phyloP scores from a whole-genome alignment of 441 rosid species.

The Macaranga tanarius region DNA sequence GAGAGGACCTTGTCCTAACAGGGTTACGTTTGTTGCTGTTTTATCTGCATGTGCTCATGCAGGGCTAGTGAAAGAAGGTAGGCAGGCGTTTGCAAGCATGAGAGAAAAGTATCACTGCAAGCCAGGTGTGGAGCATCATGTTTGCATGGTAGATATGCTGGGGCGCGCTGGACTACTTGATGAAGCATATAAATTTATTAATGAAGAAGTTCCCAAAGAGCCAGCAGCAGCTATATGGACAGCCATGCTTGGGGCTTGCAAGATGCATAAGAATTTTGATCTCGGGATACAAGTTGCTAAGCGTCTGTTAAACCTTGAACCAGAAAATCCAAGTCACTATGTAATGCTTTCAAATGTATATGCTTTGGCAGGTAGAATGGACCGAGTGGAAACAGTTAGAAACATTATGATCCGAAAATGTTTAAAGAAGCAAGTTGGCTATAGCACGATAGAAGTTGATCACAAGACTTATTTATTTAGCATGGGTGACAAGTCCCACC shows the following conservation, averaged over 20 bases:
- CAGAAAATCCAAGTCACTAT: conserved; percentile 81
- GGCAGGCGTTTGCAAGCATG: conserved; percentile 53
- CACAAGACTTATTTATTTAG: conserved; percentile 64
- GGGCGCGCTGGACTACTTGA: conserved; percentile 78
- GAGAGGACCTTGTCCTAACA: conserved; percentile 50
- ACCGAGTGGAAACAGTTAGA: conserved; percentile 60
- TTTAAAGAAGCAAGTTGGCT: conserved; percentile 76
- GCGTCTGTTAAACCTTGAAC: conserved; percentile 63
- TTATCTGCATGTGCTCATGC: conserved; percentile 86
- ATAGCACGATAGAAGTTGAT: conserved; percentile 62
- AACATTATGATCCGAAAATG: conserved; percentile 60
- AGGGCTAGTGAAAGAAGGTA: conserved; percentile 66
- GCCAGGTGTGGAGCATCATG: conserved; percentile 71
- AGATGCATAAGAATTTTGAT: conserved; percentile 81
- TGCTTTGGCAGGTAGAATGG: conserved; percentile 75
- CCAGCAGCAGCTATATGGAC: conserved; percentile 78
- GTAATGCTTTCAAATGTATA: conserved; percentile 82
- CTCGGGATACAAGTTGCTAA: conserved; percentile 74
- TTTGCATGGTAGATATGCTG: conserved; percentile 83
- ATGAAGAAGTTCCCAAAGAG: conserved; percentile 39
- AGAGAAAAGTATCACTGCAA: conserved; percentile 39
- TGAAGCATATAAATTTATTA: conserved; percentile 60
- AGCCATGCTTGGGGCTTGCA: conserved; percentile 95
- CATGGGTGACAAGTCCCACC: conserved; percentile 77
- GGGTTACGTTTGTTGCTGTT: conserved; percentile 70